Percentiles rank a stretch among this genome's conserved stretches.
phyloP scores from a whole-genome alignment of 202 grass and related monocot genomes.

The Cymbopogon flexuosus region DNA sequence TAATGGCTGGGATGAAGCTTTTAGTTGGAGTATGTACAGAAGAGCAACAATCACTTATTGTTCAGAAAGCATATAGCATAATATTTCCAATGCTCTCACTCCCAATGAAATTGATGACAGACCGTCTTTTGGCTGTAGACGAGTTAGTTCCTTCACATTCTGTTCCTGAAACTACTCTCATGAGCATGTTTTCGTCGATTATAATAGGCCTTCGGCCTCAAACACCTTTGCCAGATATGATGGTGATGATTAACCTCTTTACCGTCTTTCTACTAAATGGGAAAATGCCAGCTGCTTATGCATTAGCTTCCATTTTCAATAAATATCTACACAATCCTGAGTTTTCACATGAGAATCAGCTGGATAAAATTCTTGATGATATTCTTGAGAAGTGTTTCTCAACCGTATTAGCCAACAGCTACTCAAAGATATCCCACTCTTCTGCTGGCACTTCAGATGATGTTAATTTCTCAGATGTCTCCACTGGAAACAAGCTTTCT shows the following conservation, averaged over 20 bases:
- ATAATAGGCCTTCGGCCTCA: constrained; percentile 61
- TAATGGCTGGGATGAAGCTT: constrained; percentile 80
- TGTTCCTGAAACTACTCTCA: constrained; percentile 50
- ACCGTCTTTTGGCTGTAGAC: constrained; percentile 29
- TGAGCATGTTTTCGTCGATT: constrained; percentile 73
- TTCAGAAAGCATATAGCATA: constrained; percentile 67
- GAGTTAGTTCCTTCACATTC: constrained; percentile 40
- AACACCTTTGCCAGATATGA: constrained; percentile 62
- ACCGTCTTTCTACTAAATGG: constrained; percentile 59
- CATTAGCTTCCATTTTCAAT: constrained; percentile 80
- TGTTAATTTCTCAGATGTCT: background rate
- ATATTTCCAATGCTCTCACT: constrained; percentile 39
- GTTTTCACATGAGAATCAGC: constrained; percentile 29
- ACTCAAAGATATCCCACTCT: constrained; percentile 26
- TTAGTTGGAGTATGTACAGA: constrained; percentile 61
- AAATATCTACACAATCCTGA: constrained; percentile 53
- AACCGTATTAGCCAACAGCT: constrained; percentile 33
- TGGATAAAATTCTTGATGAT: constrained; percentile 62
- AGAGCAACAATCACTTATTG: constrained; percentile 65
- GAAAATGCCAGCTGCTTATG: constrained; percentile 69
- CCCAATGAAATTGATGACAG: constrained; percentile 39
- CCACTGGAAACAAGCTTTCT: constrained; percentile 30
- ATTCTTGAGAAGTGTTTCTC: constrained; percentile 57
- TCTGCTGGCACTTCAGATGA: constrained; percentile 7
- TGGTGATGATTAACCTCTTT: constrained; percentile 55